Evolutionary conservation across 371 early-diverging fungal species (phyloP), one percentile per base, ranked within the genome.

Genomic region (Fennellomyces sp.): DNA sequence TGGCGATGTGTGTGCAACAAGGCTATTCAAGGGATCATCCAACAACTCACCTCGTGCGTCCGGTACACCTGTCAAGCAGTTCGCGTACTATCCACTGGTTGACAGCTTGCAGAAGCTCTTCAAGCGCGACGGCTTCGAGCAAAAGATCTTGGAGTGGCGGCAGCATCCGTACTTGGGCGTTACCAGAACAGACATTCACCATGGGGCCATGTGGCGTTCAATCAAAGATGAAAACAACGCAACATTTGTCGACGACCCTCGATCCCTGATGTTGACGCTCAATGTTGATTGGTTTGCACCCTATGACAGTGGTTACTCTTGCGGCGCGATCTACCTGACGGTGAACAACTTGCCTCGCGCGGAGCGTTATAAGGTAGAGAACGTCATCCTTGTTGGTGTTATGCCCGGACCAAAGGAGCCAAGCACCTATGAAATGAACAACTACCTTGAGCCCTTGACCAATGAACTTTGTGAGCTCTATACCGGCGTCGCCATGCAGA

Each of bases 271-370:
- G 53, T 28, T 60, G 4, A 52, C 57, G 1, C 5, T 58, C 2
- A 67, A 62, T 27, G 15, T 55, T 5, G 63, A 67, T 27, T 62
- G 63, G 59, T 67, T 67, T 27, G 31, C 56, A 29, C 42, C 57
- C 0, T 67, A 47, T 27, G 23, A 25, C 7, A 12, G 8, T 23
- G 21, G 27, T 1, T 47, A 62, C 28, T 49, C 59, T 7, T 31
- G 13, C 35, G 67, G 67, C 0, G 56, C 23, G 8, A 62, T 62
- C 2, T 62, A 59, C 21, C 21, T 67, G 0, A 42, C 51, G 2
- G 42, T 57, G 13, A 54, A 59, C 17, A 67, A 67, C 28, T 25
- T 67, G 21, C 59, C 63, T 23, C 6, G 59, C 0, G 54, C 38
- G 1, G 45, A 45, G 12, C 42, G 56, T n/a, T 55, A 50, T 21